Evolutionary conservation across 257 asterid genomes (phyloP).

Genomic region (Cynanchum wilfordii): DNA sequence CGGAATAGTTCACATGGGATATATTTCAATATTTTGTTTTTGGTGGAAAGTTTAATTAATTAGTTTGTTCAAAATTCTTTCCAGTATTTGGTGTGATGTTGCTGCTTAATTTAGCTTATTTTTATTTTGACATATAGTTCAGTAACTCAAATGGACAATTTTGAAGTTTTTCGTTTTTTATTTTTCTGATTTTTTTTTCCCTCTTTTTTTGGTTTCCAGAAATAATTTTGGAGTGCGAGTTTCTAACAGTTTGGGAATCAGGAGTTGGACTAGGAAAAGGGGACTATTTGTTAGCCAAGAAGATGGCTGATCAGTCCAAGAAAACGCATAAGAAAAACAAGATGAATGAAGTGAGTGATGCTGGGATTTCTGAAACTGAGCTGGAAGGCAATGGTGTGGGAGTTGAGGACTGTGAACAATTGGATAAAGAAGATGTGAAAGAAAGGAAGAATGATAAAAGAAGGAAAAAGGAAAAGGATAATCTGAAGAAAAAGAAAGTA

Average conservation of each 20-base stretch:
- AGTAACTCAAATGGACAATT: neutral
- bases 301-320: conserved; percentile 5
- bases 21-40: neutral
- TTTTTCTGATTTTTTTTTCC: neutral
- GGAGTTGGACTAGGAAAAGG: conserved; percentile 1
- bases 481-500: neutral
- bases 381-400: neutral
- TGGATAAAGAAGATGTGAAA: neutral
- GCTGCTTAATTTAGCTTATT: neutral
- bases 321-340: conserved; percentile 9
- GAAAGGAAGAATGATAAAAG: neutral
- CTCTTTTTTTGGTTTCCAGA: neutral
- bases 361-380: neutral
- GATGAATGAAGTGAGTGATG: neutral
- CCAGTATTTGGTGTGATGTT: neutral
- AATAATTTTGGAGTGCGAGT: neutral
- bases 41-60: neutral
- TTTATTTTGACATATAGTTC: neutral
- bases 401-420: neutral
- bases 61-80: neutral
- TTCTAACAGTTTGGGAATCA: neutral
- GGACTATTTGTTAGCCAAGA: neutral
- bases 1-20: neutral
- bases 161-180: neutral
- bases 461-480: neutral